A percentile compares a stretch with the other conserved stretches of the same genome.
These are phyloP conservation scores for Fistulifera pelliculosa DNA, from an alignment of 108 stramenopile genomes.

Conservation along the genomic window DNA sequence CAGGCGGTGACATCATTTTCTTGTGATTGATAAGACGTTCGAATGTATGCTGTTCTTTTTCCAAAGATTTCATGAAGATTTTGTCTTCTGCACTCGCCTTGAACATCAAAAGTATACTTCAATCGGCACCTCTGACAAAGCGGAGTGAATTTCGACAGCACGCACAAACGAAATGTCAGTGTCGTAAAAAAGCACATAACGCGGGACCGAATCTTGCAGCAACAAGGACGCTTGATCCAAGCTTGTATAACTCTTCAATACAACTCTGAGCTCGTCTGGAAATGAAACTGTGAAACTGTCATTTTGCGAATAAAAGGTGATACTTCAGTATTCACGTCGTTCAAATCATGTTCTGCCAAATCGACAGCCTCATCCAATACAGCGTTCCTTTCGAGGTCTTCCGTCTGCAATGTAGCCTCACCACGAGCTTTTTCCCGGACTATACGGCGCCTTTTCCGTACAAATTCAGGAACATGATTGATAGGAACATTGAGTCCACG, in stretches of 20 bases:
- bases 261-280: constrained; percentile 33
- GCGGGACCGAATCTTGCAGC: constrained; percentile 73
- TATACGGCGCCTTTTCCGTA: constrained; percentile 52
- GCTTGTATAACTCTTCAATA: constrained; percentile 20
- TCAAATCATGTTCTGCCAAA: constrained; percentile 37
- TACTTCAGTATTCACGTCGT: constrained; percentile 2
- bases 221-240: constrained; percentile 46
- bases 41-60: constrained; percentile 88
- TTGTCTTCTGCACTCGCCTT: constrained; percentile 93
- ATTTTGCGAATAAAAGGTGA: constrained; percentile 6
- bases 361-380: constrained; percentile 70
- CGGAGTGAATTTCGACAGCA: constrained; percentile 75
- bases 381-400: constrained; percentile 58
- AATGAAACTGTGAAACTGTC: constrained; percentile 20
- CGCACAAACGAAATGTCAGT: constrained; percentile 82
- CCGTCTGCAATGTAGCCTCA: constrained; percentile 16
- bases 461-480: constrained; percentile 47
- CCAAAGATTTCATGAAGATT: constrained; percentile 78
- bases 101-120: constrained; percentile 88
- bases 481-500: constrained; percentile 10
- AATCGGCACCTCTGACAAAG: constrained; percentile 13
- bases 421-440: constrained; percentile 60
- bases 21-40: constrained; percentile 89
- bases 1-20: constrained; percentile 77
- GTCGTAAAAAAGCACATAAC: constrained; percentile 85